These are phyloP conservation scores for Botrytis porri DNA, from an alignment of 2,329 filamentous ascomycete genomes.

Conservation along the genomic window DNA sequence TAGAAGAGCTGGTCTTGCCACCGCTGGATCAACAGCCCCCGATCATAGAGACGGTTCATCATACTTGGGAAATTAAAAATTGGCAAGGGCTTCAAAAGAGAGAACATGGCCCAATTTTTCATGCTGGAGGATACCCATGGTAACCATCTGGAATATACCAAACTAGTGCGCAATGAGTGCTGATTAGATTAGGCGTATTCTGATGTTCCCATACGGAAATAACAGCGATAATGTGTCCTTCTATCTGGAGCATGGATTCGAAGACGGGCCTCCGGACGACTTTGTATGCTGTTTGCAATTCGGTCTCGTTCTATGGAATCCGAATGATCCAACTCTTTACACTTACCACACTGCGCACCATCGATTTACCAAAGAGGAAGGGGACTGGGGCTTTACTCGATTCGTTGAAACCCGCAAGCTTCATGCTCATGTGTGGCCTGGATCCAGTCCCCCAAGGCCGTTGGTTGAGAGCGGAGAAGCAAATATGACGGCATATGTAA, in stretches of 20 bases:
- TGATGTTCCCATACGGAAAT: slow-evolving; percentile 95
- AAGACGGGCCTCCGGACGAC: slow-evolving; percentile 74
- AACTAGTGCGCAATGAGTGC: slow-evolving; percentile 20
- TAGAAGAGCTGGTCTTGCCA: slow-evolving; percentile 76
- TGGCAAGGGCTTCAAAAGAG: slow-evolving; percentile 77
- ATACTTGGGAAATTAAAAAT: slow-evolving; percentile 85
- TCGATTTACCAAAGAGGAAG: slow-evolving; percentile 92
- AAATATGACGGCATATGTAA: slow-evolving; percentile 79
- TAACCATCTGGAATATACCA: slow-evolving; percentile 42
- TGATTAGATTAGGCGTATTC: slow-evolving; percentile 66
- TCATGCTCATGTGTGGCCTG: slow-evolving; percentile 76
- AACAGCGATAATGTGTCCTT: slow-evolving; percentile 91
- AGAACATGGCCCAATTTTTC: slow-evolving; percentile 83
- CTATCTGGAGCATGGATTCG: slow-evolving; percentile 93
- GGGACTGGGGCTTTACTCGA: slow-evolving; percentile 98
- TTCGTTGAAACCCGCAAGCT: slow-evolving; percentile 86
- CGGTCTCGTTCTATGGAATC: slow-evolving; percentile 89
- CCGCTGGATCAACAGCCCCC: slow-evolving; percentile 73
- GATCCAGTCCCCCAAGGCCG: slow-evolving; percentile 53
- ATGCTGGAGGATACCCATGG: slow-evolving; percentile 87
- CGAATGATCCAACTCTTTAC: slow-evolving; percentile 83
- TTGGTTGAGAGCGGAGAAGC: slow-evolving; percentile 74
- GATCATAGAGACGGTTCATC: slow-evolving; percentile 68
- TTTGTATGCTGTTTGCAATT: slow-evolving; percentile 98
- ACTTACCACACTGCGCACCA: slow-evolving; percentile 83